Percentiles rank a stretch among this genome's conserved stretches.
These are phyloP conservation scores for Amesomyces nigricolor DNA, from an alignment of 2,329 filamentous ascomycete species.

Conservation along the genomic window DNA sequence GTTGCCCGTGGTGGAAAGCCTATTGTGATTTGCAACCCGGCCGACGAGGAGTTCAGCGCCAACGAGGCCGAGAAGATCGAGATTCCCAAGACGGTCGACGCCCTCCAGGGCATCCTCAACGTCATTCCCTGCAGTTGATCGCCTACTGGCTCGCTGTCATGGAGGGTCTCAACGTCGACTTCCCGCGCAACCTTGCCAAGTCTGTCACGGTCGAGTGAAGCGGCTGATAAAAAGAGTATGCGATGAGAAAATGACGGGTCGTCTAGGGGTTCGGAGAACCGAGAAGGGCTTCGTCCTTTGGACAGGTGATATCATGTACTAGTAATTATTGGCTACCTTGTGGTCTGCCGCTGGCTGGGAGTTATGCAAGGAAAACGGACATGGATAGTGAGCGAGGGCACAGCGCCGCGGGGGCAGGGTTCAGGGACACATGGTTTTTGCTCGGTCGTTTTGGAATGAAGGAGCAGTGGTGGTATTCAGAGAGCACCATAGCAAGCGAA, in stretches of 20 bases:
- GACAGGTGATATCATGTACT: conserved; percentile 15
- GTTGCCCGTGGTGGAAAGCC: conserved; percentile 93
- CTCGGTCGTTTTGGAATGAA: background rate
- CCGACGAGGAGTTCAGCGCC: conserved; percentile 81
- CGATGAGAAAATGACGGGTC: background rate
- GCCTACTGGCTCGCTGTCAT: conserved; percentile 97
- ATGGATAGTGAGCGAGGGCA: background rate
- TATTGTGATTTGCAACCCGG: conserved; percentile 95
- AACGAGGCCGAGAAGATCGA: conserved; percentile 95
- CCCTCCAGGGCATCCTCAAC: conserved; percentile 93
- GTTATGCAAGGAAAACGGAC: conserved; percentile 4
- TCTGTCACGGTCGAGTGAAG: conserved; percentile 95
- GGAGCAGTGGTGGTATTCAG: background rate
- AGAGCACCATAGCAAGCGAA: background rate
- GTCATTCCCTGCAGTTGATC: conserved; percentile 95
- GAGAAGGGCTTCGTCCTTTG: background rate
- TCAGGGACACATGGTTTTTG: background rate
- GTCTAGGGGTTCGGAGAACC: background rate
- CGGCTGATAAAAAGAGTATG: conserved; percentile 3
- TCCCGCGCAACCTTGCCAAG: conserved; percentile 97
- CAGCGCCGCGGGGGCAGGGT: conserved; percentile 10
- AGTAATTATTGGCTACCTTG: conserved; percentile 18
- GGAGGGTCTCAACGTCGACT: conserved; percentile 95
- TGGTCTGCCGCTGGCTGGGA: conserved; percentile 11
- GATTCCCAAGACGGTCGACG: conserved; percentile 92